A percentile compares a stretch with the other conserved stretches of the same genome.
These are phyloP conservation scores for Xylaria grammica DNA, from an alignment of 495 filamentous ascomycete species.

Conservation along the genomic window DNA sequence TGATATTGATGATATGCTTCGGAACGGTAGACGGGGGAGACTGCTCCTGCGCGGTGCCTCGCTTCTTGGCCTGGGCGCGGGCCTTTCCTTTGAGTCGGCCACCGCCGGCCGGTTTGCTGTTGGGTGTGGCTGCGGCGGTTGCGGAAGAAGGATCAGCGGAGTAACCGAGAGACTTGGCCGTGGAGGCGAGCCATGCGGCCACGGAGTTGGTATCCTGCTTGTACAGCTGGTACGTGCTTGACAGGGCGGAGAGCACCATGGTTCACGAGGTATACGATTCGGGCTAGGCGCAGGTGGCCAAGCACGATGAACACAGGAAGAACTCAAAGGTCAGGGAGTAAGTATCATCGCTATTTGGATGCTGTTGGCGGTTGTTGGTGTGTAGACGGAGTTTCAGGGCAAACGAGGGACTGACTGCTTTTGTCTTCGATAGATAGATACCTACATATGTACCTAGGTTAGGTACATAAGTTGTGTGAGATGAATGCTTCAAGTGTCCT, in stretches of 20 bases:
- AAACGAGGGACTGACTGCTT: no score
- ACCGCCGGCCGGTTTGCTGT: conserved; percentile 3
- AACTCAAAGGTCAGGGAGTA: no score
- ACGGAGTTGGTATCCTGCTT: conserved; percentile 54
- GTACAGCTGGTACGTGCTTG: conserved; percentile 40
- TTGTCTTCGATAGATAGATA: no score
- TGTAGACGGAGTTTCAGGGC: no score
- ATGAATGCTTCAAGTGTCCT: no score
- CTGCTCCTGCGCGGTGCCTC: neutral
- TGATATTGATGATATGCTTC: conserved; percentile 43
- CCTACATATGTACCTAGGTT: no score
- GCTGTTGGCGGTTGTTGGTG: no score
- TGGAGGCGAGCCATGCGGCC: conserved; percentile 56
- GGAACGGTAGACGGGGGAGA: neutral
- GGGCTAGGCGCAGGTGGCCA: no score
- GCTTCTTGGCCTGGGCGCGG: conserved; percentile 34
- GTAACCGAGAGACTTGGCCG: conserved; percentile 47
- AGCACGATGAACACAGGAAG: no score
- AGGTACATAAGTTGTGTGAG: no score
- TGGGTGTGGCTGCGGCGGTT: conserved; percentile 2
- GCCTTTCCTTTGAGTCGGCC: conserved; percentile 43
- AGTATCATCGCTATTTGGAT: no score
- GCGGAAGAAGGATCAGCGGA: conserved; percentile 22
- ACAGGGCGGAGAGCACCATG: conserved; percentile 3
- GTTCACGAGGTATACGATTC: no score